Conservation (phyloP, 495 filamentous ascomycete species). For the Clavariopsis aquatica region DNA sequence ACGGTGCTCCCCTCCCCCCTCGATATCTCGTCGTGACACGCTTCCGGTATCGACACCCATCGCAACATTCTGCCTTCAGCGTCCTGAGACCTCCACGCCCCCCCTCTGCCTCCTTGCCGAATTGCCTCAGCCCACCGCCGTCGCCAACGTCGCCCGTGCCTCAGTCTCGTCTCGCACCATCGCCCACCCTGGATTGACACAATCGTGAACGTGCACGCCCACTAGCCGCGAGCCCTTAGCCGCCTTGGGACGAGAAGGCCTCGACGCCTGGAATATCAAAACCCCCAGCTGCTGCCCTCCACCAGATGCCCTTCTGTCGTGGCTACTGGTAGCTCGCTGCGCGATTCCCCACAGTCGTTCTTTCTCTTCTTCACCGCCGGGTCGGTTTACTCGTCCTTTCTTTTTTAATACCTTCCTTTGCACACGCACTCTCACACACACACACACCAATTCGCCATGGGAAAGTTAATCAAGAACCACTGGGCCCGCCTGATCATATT, state of each 20-base stretch:
- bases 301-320: constrained; percentile 33
- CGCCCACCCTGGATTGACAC: constrained; percentile 1
- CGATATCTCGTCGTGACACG: constrained; percentile 26
- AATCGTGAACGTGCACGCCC: background rate
- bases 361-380: constrained; percentile 27
- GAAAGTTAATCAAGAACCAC: constrained; percentile 98
- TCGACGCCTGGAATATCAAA: constrained; percentile 33
- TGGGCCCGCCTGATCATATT: constrained; percentile 92
- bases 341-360: constrained; percentile 34
- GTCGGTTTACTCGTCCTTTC: constrained; percentile 36
- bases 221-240: constrained; percentile 6
- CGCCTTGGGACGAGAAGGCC: constrained; percentile 2
- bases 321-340: constrained; percentile 41
- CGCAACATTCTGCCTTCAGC: constrained; percentile 2
- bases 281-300: constrained; percentile 19
- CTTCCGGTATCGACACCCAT: constrained; percentile 9
- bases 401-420: constrained; percentile 28
- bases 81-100: constrained; percentile 2
- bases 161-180: constrained; percentile 16
- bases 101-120: constrained; percentile 12
- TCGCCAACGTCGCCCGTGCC: constrained; percentile 14
- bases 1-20: constrained; percentile 27
- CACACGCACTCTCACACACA: constrained; percentile 7
- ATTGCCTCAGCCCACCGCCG: background rate
- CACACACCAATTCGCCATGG: constrained; percentile 61